phyloP scores from a whole-genome alignment of 805 yeast species.

The Saccharomycopsis javanensis region DNA sequence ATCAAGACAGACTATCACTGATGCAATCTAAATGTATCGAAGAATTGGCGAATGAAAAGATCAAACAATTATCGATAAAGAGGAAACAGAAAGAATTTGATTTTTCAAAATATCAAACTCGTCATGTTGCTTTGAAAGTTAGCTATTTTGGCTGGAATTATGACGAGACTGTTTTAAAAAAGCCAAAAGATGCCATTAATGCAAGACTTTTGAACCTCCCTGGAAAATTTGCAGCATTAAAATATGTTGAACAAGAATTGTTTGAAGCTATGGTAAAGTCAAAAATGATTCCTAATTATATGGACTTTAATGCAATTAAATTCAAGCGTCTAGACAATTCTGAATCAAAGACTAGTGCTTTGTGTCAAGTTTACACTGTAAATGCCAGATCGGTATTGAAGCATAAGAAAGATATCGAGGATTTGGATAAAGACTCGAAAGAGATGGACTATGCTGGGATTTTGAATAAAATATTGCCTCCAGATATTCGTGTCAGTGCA shows the following conservation, averaged over 20 bases:
- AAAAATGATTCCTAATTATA: slow-evolving; percentile 52
- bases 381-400: slow-evolving; percentile 57
- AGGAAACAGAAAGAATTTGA: slow-evolving; percentile 36
- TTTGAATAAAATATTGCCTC: slow-evolving; percentile 68
- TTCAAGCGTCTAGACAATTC: slow-evolving; percentile 49
- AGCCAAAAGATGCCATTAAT: slow-evolving; percentile 46
- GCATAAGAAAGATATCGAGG: slow-evolving; percentile 48
- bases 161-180: slow-evolving; percentile 80
- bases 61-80: background rate
- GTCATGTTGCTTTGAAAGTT: slow-evolving; percentile 76
- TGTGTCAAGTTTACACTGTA: slow-evolving; percentile 86
- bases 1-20: background rate
- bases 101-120: slow-evolving; percentile 49
- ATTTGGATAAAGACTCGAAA: slow-evolving; percentile 43
- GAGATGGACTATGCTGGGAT: slow-evolving; percentile 73
- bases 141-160: slow-evolving; percentile 93
- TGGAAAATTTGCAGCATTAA: slow-evolving; percentile 52
- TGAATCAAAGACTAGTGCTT: slow-evolving; percentile 59
- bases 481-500: slow-evolving; percentile 71
- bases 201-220: slow-evolving; percentile 30
- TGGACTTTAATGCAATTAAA: slow-evolving; percentile 60
- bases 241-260: slow-evolving; percentile 76
- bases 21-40: background rate
- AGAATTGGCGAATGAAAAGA: background rate
- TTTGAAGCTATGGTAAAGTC: slow-evolving; percentile 63